Base-by-base conservation (phyloP, 164 flowering plant species). In the Stephania japonica region DNA sequence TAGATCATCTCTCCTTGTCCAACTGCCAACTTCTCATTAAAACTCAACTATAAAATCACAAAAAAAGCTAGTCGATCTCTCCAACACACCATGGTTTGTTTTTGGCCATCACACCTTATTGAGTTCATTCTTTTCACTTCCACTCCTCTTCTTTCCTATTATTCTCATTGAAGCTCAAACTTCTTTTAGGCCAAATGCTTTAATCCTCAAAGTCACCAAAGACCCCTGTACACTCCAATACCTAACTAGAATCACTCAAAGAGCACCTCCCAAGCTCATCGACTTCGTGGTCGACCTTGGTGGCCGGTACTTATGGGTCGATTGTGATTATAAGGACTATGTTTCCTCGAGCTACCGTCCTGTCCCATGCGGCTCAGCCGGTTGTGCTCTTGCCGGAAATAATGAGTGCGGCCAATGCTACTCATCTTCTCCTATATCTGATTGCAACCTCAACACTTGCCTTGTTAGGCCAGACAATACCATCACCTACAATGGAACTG, bases 361-460 rank as follows among this genome's bases (percentile, higher is more conserved):
- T 5, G 1, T 50, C 19, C 59, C 5, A 4, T 50, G 59, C 19
- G 11, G 59, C 59, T 50, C 59, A 4, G 59, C 59, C 19, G 19
- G 1, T 4, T 50, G 59, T n/a, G 5, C 19, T 4, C 59, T 50
- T 0, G 1, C 19, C 59, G 19, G 19, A 1, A 16, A 1, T n/a
- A 50, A 50, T 12, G 59, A 4, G 19, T 50, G 59, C 59, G 19
- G 6, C 59, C 59, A 50, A 50, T 50, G 59, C 59, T 12, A 0
- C 59, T 10, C 56, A 2, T 18, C 56, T 2, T 18, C 56, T 9
- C 7, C 16, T 9, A 4, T 5, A 1, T n/a, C 59, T 1, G 59
- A n/a, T 10, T 4, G 59, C 59, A 50, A 50, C 42, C 14, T 50
- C 64, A 70, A 70, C 43, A 53, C 72, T 10, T 70, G 72, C 18